phyloP scores from a whole-genome alignment of 768 basidiomycete species.

The Lentinula sp. region DNA sequence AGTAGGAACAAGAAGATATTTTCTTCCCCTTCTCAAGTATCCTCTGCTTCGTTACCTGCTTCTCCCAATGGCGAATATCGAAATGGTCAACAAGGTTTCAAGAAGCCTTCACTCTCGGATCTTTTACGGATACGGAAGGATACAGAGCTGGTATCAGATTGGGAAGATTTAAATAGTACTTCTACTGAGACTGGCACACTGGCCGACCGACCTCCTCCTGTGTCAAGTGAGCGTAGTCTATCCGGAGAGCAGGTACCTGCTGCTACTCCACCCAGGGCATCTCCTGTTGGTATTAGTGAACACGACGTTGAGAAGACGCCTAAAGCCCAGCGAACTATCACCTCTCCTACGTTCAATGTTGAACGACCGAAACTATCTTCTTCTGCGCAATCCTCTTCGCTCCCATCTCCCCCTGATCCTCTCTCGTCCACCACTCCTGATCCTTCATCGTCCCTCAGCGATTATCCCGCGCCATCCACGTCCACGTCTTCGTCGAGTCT shows the following conservation, averaged over 20 bases:
- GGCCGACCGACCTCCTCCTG: constrained; percentile 25
- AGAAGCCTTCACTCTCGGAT: constrained; percentile 67
- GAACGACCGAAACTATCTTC: neutral
- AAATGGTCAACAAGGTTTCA: constrained; percentile 29
- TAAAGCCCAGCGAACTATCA: constrained; percentile 23
- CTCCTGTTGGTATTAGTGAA: constrained; percentile 12
- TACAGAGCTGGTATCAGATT: constrained; percentile 50
- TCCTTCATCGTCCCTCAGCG: constrained; percentile 71
- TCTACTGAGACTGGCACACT: constrained; percentile 33
- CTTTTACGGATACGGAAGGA: constrained; percentile 53
- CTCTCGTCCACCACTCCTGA: constrained; percentile 66
- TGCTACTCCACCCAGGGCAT: constrained; percentile 6
- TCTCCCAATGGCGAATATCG: constrained; percentile 16
- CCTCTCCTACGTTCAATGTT: neutral
- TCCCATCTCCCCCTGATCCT: constrained; percentile 47
- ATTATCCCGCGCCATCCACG: constrained; percentile 62
- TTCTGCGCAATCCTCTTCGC: neutral
- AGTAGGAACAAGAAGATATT: constrained; percentile 51
- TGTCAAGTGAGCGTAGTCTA: neutral
- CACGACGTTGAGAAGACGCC: constrained; percentile 34
- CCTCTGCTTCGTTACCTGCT: constrained; percentile 31
- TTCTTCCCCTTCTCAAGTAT: constrained; percentile 29
- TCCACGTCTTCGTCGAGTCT: constrained; percentile 71
- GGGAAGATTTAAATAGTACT: constrained; percentile 57
- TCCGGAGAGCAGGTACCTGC: constrained; percentile 10